Percentiles rank a stretch among this genome's conserved stretches.
Conservation (phyloP, 352 stramenopile genomes). For the Pythium plurisporium region DNA sequence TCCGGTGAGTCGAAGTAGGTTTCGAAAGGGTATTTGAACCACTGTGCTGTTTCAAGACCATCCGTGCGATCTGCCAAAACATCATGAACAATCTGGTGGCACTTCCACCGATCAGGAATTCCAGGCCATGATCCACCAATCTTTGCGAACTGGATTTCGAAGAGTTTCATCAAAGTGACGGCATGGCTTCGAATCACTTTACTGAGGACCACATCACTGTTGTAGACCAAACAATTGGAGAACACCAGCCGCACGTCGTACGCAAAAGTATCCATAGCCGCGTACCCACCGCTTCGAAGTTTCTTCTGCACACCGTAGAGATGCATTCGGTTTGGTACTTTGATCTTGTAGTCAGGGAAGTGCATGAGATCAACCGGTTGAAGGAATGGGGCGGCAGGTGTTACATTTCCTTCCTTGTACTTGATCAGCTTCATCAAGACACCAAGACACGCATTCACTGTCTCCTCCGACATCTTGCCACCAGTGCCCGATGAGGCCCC, state of each 20-base stretch:
- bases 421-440: constrained; percentile 85
- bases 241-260: constrained; percentile 80
- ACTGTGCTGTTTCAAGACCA: constrained; percentile 76
- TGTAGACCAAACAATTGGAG: constrained; percentile 88
- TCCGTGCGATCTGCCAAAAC: constrained; percentile 68
- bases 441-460: constrained; percentile 46
- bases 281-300: constrained; percentile 65
- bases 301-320: constrained; percentile 85
- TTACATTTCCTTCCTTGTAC: constrained; percentile 74
- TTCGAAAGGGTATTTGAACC: constrained; percentile 85
- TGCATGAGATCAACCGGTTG: constrained; percentile 77
- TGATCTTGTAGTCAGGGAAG: constrained; percentile 83
- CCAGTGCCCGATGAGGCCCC: not conserved
- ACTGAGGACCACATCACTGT: constrained; percentile 79
- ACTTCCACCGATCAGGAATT: constrained; percentile 75
- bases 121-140: constrained; percentile 63
- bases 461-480: constrained; percentile 53
- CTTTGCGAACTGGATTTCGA: constrained; percentile 70
- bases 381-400: constrained; percentile 68
- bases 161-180: constrained; percentile 80
- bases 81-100: constrained; percentile 77
- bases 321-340: constrained; percentile 82
- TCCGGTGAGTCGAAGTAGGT: constrained; percentile 83
- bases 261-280: constrained; percentile 60
- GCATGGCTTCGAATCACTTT: constrained; percentile 82